Evolutionary conservation across 192 early-diverging fungal species (phyloP), one percentile per base, ranked within the genome.

Genomic region (Coemansia sp.): DNA sequence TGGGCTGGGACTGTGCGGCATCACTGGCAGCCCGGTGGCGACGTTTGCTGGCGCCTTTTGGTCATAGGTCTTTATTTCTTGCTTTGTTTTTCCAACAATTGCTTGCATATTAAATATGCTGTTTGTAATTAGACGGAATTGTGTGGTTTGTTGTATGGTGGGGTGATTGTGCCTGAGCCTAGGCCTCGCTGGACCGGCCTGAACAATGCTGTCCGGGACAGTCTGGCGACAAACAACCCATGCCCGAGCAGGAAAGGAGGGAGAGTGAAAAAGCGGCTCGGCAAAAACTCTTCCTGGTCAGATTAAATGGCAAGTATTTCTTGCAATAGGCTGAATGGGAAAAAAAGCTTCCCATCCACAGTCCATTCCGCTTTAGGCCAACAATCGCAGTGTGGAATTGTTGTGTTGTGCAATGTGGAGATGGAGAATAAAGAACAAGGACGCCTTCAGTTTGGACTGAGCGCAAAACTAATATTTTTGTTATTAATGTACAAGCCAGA

Each of bases 11-110:
- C 83, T 94, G 53, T 77, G 81, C 20, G 82, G 67, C 58, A 86
- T 90, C 36, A 92, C 89, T 23, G 92, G 89, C 15, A 85, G 85
- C 49, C 91, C 91, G 20, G 84, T 94, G 37, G 83, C 87, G 6
- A 87, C 91, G 31, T 84, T 94, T 68, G 85, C 85, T 2, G 85
- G 84, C 4, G 85, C 92, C 14, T 92, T 89, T 66, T 82, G 90
- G 78, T 31, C 67, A 11, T 72, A 61, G 48, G 12, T 31, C n/a
- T 26, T 36, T 18, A 12, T 54, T 12, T 7, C 50, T 25, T 25
- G 17, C 18, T n/a, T 48, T 48, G 17, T 5, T 18, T 44, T 31
- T 18, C 5, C 46, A 20, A 48, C 46, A 48, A 48, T 48, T 5
- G 46, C 46, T 7, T 17, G n/a, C 46, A 48, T 48, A 48, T 48